Conservation (phyloP, 495 filamentous ascomycete genomes). For the Pseudotulostoma volvatum region DNA sequence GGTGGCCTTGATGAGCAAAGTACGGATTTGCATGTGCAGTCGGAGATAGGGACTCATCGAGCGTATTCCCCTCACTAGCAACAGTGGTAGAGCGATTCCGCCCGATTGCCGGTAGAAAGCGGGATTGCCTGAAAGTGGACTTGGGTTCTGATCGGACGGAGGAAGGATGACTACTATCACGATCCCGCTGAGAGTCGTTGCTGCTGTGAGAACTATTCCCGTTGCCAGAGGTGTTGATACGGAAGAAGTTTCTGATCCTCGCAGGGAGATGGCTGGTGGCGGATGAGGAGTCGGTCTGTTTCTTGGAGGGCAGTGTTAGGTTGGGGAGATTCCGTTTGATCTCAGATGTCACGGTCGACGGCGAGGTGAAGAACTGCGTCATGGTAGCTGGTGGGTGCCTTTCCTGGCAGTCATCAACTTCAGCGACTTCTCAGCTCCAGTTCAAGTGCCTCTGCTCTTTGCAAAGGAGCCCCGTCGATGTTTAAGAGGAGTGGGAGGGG, state of each 20-base stretch:
- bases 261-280: conserved; percentile 61
- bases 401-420: not conserved
- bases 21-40: conserved; percentile 94
- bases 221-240: conserved; percentile 61
- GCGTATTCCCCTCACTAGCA: conserved; percentile 79
- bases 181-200: conserved; percentile 28
- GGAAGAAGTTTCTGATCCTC: conserved; percentile 94
- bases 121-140: conserved; percentile 60
- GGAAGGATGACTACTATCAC: conserved; percentile 15
- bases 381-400: conserved; percentile 11
- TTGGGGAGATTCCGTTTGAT: conserved; percentile 33
- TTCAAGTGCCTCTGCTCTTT: too few species aligned
- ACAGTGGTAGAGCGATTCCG: conserved; percentile 74
- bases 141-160: conserved; percentile 40
- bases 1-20: conserved; percentile 91
- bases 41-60: conserved; percentile 79
- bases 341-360: conserved; percentile 22
- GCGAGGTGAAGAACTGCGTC: conserved; percentile 33
- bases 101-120: conserved; percentile 64
- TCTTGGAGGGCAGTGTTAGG: conserved; percentile 31
- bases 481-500: too few species aligned
- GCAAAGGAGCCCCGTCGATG: too few species aligned
- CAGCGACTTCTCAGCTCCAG: not conserved
- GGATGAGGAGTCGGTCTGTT: conserved; percentile 25
- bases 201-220: conserved; percentile 29